These are phyloP conservation scores for Naganishia vishniacii DNA, from an alignment of 768 basidiomycete genomes.

Conservation along the genomic window DNA sequence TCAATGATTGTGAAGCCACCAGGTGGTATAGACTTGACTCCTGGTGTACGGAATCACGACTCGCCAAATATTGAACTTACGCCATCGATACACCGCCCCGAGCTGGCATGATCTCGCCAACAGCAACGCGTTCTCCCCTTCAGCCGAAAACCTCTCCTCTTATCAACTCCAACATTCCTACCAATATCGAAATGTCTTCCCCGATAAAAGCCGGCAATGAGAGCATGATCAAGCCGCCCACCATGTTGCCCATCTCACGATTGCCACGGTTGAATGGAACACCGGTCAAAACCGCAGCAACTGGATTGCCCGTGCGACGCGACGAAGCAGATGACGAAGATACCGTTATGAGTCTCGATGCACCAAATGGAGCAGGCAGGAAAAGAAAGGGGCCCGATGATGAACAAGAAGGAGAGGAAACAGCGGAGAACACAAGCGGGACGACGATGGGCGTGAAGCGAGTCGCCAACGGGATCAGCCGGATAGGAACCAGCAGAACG, in stretches of 20 bases:
- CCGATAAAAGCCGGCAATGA: conserved; percentile 12
- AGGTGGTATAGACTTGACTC: neutral
- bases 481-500: neutral
- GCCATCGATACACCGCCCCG: neutral
- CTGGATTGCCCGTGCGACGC: neutral
- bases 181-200: conserved; percentile 1
- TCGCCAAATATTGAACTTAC: neutral
- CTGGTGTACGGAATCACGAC: neutral
- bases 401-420: neutral
- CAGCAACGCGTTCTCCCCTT: conserved; percentile 3
- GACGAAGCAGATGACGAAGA: neutral
- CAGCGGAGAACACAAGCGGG: neutral
- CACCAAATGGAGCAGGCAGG: neutral
- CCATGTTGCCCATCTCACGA: conserved; percentile 6
- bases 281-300: conserved; percentile 1
- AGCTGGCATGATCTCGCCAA: conserved; percentile 11
- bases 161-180: neutral
- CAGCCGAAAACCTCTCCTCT: conserved; percentile 4
- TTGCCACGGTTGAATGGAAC: conserved; percentile 12
- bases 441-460: neutral
- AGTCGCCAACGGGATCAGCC: neutral
- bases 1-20: neutral
- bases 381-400: conserved; percentile 26
- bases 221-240: conserved; percentile 17
- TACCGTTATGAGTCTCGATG: neutral